phyloP scores from a whole-genome alignment of 2,329 filamentous ascomycete species.

The Aureobasidium sp. region DNA sequence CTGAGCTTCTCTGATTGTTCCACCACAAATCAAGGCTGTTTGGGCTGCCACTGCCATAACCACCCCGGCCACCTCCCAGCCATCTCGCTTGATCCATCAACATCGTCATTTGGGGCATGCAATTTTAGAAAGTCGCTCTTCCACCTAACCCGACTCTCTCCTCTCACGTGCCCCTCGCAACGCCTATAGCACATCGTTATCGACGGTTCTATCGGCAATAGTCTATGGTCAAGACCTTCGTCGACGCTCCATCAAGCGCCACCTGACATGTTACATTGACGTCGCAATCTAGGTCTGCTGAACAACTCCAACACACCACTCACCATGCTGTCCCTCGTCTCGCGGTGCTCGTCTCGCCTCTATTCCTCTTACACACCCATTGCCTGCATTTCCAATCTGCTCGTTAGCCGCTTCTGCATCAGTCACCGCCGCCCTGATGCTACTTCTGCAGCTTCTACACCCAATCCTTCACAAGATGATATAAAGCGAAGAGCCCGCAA shows the following conservation, averaged over 20 bases:
- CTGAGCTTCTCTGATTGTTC: background rate
- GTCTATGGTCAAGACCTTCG: background rate
- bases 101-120: background rate
- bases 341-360: background rate
- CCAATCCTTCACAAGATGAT: background rate
- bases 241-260: background rate
- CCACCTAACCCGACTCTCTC: background rate
- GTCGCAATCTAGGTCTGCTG: background rate
- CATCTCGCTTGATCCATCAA: background rate
- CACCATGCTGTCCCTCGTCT: background rate
- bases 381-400: background rate
- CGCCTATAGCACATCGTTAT: background rate
- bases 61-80: background rate
- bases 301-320: background rate
- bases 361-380: background rate
- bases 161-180: background rate
- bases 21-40: background rate
- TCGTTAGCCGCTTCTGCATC: background rate
- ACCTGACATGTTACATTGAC: background rate
- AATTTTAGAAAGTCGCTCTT: background rate
- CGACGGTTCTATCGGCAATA: constrained; percentile 1
- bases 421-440: background rate
- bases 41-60: background rate
- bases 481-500: background rate
- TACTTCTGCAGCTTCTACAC: background rate